phyloP scores from a whole-genome alignment of 805 yeast species.

The Jamesozyma hellenica region DNA sequence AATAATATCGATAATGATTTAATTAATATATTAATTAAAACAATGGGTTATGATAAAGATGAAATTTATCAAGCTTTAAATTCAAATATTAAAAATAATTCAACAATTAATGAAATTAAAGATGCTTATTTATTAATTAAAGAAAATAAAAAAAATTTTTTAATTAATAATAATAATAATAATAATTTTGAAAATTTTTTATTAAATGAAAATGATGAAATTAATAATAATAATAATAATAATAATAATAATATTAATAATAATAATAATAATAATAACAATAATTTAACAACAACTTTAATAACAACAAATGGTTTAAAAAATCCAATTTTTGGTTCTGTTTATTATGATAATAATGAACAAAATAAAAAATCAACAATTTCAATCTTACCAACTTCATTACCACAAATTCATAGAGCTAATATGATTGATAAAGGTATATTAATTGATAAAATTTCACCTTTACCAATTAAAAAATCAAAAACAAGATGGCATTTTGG shows the following conservation, averaged over 20 bases:
- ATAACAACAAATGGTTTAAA: conserved; percentile 23
- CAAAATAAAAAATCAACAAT: conserved; percentile 49
- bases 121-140: conserved; percentile 78
- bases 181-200: conserved; percentile 43
- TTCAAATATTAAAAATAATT: conserved; percentile 33
- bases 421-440: conserved; percentile 64
- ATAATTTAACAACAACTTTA: conserved; percentile 37
- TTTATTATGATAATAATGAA: conserved; percentile 3
- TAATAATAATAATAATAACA: conserved; percentile 2
- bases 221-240: conserved; percentile 28
- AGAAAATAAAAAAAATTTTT: conserved; percentile 48
- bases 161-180: conserved; percentile 23
- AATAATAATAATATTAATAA: conserved; percentile 4
- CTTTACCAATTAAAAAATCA: conserved; percentile 66
- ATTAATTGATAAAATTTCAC: conserved; percentile 39
- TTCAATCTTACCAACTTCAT: conserved; percentile 84
- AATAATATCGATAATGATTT: conserved; percentile 66
- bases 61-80: conserved; percentile 68
- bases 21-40: conserved; percentile 58
- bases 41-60: conserved; percentile 84
- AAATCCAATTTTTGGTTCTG: conserved; percentile 20
- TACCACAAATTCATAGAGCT: conserved; percentile 91
- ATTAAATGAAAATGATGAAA: conserved; percentile 47
- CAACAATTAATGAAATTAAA: conserved; percentile 61
- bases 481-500: conserved; percentile 99